Conservation (phyloP, 2,329 filamentous ascomycete genomes). For the Nemania abortiva region DNA sequence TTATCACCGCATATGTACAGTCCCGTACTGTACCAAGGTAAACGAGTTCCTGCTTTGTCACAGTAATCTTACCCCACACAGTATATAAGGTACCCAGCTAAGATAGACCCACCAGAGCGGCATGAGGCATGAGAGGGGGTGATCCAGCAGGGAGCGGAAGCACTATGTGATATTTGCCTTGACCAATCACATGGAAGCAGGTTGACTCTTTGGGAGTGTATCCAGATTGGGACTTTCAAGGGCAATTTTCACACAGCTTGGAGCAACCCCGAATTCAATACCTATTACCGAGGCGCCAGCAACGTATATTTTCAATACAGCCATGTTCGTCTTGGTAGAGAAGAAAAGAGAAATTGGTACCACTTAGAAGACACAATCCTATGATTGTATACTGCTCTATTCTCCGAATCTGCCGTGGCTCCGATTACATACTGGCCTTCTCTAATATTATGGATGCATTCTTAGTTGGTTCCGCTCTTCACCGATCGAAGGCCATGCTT, state of each 20-base stretch:
- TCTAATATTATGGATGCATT: conserved; percentile 8
- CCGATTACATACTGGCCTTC: conserved; percentile 8
- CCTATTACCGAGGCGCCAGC: background rate
- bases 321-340: background rate
- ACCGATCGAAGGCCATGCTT: conserved; percentile 20
- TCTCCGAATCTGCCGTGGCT: background rate
- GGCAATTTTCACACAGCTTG: background rate
- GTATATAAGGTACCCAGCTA: conserved; percentile 35
- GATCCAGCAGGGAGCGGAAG: conserved; percentile 43
- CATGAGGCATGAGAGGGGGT: conserved; percentile 35
- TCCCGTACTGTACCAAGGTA: conserved; percentile 20
- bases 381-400: no score
- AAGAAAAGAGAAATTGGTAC: no score
- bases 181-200: conserved; percentile 46
- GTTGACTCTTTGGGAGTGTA: conserved; percentile 51
- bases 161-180: conserved; percentile 39
- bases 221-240: conserved; percentile 47
- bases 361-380: no score
- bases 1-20: conserved; percentile 18
- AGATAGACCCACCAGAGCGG: conserved; percentile 26
- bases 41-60: conserved; percentile 29
- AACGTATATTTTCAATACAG: background rate
- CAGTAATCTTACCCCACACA: conserved; percentile 39
- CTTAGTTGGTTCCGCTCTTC: conserved; percentile 11
- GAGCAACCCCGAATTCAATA: background rate